Evolutionary conservation across 2,329 filamentous ascomycete species (phyloP), one percentile per base, ranked within the genome.

Genomic region (Arachnopeziza araneosa): DNA sequence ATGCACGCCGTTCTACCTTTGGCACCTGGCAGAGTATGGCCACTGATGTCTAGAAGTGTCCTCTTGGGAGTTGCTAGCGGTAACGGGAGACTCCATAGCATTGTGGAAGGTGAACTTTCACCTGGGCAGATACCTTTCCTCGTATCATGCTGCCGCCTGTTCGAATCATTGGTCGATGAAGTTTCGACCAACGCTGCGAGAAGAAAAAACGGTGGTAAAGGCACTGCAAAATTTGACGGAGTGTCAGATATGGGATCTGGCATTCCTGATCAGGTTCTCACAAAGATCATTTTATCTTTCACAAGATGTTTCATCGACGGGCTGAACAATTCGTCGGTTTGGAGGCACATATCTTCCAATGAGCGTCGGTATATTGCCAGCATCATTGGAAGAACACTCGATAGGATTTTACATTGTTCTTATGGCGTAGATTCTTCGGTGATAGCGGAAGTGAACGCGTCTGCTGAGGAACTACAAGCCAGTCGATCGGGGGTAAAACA

Each of bases 21-120:
- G n/a, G 84, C 88, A 56, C 93, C 95, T 0, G 89, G 89, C 59
- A 83, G 93, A 61, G 86, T 96, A 6, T 98, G 95, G 93, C 92
- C 93, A 2, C 90, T 93, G 72, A 82, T 99, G 68, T 85, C 88
- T 2, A 86, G 91, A 60, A 96, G 91, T 72, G 85, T 87, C 63
- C 78, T 99, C 21, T 79, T 99, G 52, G 89, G 89, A 66, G 83
- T 86, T 6, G 87, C 91, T 66, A 87, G 90, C 10, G 87, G 87
- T 63, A 87, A 87, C 17, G 90, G 91, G 12, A 87, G 89, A 62
- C 81, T 99, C 62, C 84, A 87, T 49, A 85, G 85, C 55, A 86
- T 98, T 56, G 83, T 96, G 2, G 90, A 90, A n/a, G 87, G 85
- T 24, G 95, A 99, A 70, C 82, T 96, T 59, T 84, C 89, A 1